Conservation (phyloP, 352 stramenopile genomes). For the Elongisporangium anandrum region DNA sequence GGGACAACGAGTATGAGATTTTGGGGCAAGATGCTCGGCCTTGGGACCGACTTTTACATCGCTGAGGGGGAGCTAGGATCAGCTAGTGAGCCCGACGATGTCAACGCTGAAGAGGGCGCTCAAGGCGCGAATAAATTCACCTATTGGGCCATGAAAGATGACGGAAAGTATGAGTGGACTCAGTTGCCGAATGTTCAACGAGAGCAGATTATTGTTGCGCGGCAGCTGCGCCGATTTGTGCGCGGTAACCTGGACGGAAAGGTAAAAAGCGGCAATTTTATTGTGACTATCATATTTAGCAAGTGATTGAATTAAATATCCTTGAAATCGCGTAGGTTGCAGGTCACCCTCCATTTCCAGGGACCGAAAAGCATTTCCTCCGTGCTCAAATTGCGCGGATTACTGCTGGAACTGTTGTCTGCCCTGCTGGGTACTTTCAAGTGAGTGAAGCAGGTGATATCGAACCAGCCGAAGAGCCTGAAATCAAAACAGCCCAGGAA, state of each 20-base stretch:
- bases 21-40: constrained; percentile 84
- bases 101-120: constrained; percentile 57
- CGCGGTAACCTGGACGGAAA: constrained; percentile 78
- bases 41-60: constrained; percentile 78
- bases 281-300: not conserved
- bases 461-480: constrained; percentile 55
- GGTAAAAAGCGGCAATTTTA: constrained; percentile 13
- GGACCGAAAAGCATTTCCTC: constrained; percentile 81
- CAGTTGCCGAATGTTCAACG: constrained; percentile 72
- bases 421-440: constrained; percentile 84
- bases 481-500: constrained; percentile 69
- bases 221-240: constrained; percentile 78
- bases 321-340: constrained; percentile 19
- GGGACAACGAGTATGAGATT: constrained; percentile 75
- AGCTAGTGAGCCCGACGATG: constrained; percentile 55
- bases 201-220: constrained; percentile 73
- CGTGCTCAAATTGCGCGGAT: constrained; percentile 90
- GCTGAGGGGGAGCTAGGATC: constrained; percentile 65
- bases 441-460: constrained; percentile 71
- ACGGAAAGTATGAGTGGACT: constrained; percentile 76
- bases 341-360: constrained; percentile 87
- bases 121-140: constrained; percentile 85
- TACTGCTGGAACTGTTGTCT: constrained; percentile 71
- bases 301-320: not conserved
- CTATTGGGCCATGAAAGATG: constrained; percentile 87